These are phyloP conservation scores for Colletotrichum sp. DNA, from an alignment of 2,329 filamentous ascomycete genomes.

Conservation along the genomic window DNA sequence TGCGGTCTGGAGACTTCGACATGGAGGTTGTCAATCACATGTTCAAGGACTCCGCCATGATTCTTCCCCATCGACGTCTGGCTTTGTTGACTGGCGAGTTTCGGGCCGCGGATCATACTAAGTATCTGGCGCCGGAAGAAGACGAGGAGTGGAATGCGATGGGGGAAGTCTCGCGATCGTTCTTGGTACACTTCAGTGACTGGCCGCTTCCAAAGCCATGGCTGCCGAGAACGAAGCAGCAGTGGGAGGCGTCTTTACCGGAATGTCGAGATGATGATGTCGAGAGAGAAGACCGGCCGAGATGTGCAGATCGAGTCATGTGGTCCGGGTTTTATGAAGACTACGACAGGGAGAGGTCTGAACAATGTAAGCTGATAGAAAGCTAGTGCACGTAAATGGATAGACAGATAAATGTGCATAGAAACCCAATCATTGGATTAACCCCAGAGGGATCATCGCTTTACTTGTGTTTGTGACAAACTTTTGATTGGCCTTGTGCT, in stretches of 20 bases:
- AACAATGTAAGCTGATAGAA: not conserved
- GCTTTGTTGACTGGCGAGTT: conserved; percentile 69
- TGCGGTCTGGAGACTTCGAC: conserved; percentile 54
- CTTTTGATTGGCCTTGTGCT: too few relatives aligned
- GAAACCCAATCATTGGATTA: too few relatives aligned
- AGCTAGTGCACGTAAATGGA: too few relatives aligned
- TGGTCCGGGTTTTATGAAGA: not conserved
- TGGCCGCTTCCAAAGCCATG: conserved; percentile 71
- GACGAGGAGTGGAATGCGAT: conserved; percentile 63
- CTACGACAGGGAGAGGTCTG: not conserved
- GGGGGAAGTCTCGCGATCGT: conserved; percentile 60
- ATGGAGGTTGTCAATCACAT: conserved; percentile 73
- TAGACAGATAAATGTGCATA: too few relatives aligned
- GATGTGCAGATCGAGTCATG: not conserved
- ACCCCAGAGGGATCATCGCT: too few relatives aligned
- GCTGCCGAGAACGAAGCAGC: conserved; percentile 17
- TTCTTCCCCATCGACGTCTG: conserved; percentile 69
- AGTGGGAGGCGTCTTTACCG: not conserved
- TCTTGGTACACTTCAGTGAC: conserved; percentile 74
- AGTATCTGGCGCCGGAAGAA: conserved; percentile 51
- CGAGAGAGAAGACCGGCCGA: not conserved
- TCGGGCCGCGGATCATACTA: conserved; percentile 47
- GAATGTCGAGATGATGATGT: not conserved
- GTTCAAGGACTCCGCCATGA: conserved; percentile 61
- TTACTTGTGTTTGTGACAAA: too few relatives aligned